phyloP scores from a whole-genome alignment of 2,329 filamentous ascomycete genomes.

The Ceratocystis smalleyi region DNA sequence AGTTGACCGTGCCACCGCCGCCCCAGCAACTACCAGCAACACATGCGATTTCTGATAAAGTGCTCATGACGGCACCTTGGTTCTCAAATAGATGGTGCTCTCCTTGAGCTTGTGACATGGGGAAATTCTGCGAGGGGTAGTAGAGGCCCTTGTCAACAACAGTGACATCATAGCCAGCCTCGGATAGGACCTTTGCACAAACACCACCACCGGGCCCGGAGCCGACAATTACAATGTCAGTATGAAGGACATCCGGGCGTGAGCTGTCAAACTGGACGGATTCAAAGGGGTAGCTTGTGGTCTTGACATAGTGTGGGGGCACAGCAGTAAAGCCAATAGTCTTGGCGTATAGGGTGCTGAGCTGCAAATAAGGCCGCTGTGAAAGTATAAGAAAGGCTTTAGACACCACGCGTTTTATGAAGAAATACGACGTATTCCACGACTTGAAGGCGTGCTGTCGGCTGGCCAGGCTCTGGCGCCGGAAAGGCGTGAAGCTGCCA shows the following conservation, averaged over 20 bases:
- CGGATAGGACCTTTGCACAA: conserved; percentile 62
- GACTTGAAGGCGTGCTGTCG: conserved; percentile 46
- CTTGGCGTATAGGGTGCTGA: conserved; percentile 37
- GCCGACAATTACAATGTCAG: conserved; percentile 69
- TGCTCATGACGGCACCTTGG: conserved; percentile 39
- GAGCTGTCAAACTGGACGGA: conserved; percentile 43
- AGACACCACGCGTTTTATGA: conserved; percentile 38
- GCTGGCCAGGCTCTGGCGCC: conserved; percentile 42
- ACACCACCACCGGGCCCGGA: conserved; percentile 78
- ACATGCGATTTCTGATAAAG: conserved; percentile 44
- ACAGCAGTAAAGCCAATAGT: conserved; percentile 43
- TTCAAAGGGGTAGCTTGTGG: conserved; percentile 37
- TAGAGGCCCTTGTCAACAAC: conserved; percentile 75
- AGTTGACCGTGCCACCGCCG: conserved; percentile 79
- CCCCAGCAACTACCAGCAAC: conserved; percentile 62
- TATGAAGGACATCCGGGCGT: not conserved
- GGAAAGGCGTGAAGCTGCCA: conserved; percentile 47
- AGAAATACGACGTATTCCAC: conserved; percentile 46
- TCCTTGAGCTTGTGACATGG: conserved; percentile 52
- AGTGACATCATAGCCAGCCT: conserved; percentile 58
- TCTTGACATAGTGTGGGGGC: conserved; percentile 36
- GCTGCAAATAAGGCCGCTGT: conserved; percentile 39
- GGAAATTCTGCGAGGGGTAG: conserved; percentile 54
- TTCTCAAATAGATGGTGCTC: conserved; percentile 53
- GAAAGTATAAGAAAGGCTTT: conserved; percentile 40